Evolutionary conservation across 2,329 filamentous ascomycete species (phyloP).

Genomic region (Fusarium hostae): DNA sequence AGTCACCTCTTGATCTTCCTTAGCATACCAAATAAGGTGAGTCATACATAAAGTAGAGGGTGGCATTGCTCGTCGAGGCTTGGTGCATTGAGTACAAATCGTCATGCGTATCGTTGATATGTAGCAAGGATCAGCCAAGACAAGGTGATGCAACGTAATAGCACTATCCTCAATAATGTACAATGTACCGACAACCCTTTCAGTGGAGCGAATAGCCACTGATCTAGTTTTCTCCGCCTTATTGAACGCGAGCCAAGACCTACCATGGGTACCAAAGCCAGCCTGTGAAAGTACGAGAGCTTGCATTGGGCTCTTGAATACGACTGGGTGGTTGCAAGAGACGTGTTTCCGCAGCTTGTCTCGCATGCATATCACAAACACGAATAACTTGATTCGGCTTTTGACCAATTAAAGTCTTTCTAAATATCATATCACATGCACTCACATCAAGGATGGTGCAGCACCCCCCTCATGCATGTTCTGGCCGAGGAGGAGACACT

Average conservation of each 20-base stretch:
- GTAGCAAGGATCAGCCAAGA: rapidly evolving
- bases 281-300: rapidly evolving
- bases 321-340: neutral
- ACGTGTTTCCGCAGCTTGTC: too few relatives aligned
- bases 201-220: too few relatives aligned
- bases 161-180: too few relatives aligned
- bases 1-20: neutral
- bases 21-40: neutral
- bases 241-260: too few relatives aligned
- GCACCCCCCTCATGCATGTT: neutral
- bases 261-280: too few relatives aligned
- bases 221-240: too few relatives aligned
- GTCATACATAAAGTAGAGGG: neutral
- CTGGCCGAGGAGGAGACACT: neutral
- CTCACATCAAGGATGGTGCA: neutral
- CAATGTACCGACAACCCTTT: too few relatives aligned
- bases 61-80: rapidly evolving
- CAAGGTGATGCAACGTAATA: too few relatives aligned
- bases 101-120: rapidly evolving
- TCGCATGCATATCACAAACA: neutral
- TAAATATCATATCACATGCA: neutral
- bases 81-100: rapidly evolving
- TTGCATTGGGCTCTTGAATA: rapidly evolving
- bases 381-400: neutral
- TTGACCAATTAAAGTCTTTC: rapidly evolving